Evolutionary conservation across 139 green algal genomes (phyloP), one percentile per base, ranked within the genome.

Genomic region (Tetradesmus obliquus): DNA sequence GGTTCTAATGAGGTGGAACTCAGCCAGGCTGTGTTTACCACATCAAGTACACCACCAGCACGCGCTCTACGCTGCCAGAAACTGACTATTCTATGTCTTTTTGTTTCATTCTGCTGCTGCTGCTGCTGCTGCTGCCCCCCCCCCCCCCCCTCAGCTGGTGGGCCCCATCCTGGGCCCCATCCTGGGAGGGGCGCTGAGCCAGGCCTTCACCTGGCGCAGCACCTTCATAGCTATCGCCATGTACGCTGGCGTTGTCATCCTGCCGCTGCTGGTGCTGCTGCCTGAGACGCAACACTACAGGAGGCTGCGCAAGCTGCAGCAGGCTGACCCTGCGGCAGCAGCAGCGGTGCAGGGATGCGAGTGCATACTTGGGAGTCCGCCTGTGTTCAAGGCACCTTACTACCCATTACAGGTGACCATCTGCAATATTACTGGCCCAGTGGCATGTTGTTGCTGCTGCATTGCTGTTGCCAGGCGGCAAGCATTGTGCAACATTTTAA

Each of bases 231-330:
- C 12, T 4, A 20, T 91, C 0, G 12, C 45, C 9, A 58, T 80
- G 54, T 84, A 60, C 17, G 20, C 22, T 13, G 86, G 69, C 53
- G 86, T 90, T 2, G 15, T 83, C 45, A 69, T 82, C 45, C 51
- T 83, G 4, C 69, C 69, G 5, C 7, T 71, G 60, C 69, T 90
- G 51, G 10, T 54, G 3, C 19, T 83, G 19, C 51, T 82, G 13
- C 51, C 86, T 3, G 86, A 90, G 69, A 90, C 86, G 9, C 86
- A 90, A 20, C 86, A 90, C 20, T 90, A 83, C 51, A 6, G 13
- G 5, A 55, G 20, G 57, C 69, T 83, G 66, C 15, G 5, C 8
- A n/a, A 24, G 17, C 53, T 90, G 60, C 60, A 71, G 8, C 15
- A 71, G 8, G 8, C 3, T 4, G 60, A 71, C 60, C 60, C 84